phyloP scores from a whole-genome alignment of 306 rosid species.

The Quercus ilex region DNA sequence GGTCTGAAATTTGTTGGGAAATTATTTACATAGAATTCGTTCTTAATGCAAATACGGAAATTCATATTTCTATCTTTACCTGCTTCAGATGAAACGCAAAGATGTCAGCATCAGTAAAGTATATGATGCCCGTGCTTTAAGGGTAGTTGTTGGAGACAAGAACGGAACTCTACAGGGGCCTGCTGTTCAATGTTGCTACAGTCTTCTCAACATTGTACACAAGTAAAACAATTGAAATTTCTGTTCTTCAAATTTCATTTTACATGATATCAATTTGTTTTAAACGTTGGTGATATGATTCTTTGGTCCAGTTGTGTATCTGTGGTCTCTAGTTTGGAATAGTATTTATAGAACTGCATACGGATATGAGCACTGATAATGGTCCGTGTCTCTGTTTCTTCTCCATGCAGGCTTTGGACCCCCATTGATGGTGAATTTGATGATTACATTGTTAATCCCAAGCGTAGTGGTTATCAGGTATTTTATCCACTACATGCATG shows the following conservation, averaged over 20 bases:
- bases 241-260: slow-evolving; percentile 3
- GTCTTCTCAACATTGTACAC: slow-evolving; percentile 87
- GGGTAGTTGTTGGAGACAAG: slow-evolving; percentile 98
- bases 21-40: background rate
- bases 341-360: background rate
- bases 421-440: slow-evolving; percentile 97
- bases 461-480: slow-evolving; percentile 99
- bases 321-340: background rate
- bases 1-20: background rate
- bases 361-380: background rate
- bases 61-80: slow-evolving; percentile 20
- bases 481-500: slow-evolving; percentile 4
- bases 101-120: slow-evolving; percentile 73
- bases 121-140: slow-evolving; percentile 90
- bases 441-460: slow-evolving; percentile 93
- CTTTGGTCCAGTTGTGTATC: background rate
- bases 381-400: slow-evolving; percentile 5
- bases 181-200: slow-evolving; percentile 93
- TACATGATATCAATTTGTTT: slow-evolving; percentile 1
- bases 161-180: slow-evolving; percentile 89
- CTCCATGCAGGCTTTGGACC: slow-evolving; percentile 68
- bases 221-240: slow-evolving; percentile 41
- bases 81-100: slow-evolving; percentile 81
- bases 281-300: background rate
- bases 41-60: background rate